phyloP scores from a whole-genome alignment of 2,329 filamentous ascomycete genomes.

The Neoascochyta sp. region DNA sequence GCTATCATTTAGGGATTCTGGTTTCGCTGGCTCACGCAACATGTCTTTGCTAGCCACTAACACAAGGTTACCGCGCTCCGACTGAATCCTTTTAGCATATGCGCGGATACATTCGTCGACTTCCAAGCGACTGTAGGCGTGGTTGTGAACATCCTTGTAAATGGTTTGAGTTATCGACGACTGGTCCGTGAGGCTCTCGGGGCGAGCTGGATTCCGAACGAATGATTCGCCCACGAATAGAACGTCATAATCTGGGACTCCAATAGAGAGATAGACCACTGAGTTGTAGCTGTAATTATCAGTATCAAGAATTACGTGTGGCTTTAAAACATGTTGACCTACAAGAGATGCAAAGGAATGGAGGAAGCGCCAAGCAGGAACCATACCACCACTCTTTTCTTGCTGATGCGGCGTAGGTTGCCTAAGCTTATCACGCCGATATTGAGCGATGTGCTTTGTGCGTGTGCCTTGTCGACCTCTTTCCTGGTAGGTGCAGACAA shows the following conservation, averaged over 20 bases:
- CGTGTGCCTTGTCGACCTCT: slow-evolving; percentile 50
- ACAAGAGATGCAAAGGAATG: slow-evolving; percentile 17
- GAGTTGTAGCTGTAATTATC: slow-evolving; percentile 21
- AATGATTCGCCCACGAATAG: slow-evolving; percentile 2
- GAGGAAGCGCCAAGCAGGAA: slow-evolving; percentile 8
- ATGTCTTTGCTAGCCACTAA: slow-evolving; percentile 1
- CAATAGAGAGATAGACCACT: slow-evolving; percentile 16
- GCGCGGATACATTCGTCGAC: background rate
- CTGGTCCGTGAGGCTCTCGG: background rate
- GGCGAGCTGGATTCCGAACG: too few species aligned
- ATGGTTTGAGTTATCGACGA: background rate
- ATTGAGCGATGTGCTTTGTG: slow-evolving; percentile 6
- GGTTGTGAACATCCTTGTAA: background rate
- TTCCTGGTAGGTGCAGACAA: slow-evolving; percentile 48
- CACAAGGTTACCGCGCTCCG: slow-evolving; percentile 1
- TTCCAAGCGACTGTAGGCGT: background rate
- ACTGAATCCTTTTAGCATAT: slow-evolving; percentile 1
- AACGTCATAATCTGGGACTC: slow-evolving; percentile 3
- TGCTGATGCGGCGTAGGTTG: slow-evolving; percentile 14
- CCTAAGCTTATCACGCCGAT: slow-evolving; percentile 17
- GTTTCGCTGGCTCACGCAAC: too few species aligned
- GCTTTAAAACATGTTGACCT: too few species aligned
- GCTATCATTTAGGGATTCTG: too few species aligned
- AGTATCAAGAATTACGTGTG: too few species aligned
- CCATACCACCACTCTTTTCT: slow-evolving; percentile 9